Conservation (phyloP, 768 basidiomycete species). For the Chalciporus chontae region DNA sequence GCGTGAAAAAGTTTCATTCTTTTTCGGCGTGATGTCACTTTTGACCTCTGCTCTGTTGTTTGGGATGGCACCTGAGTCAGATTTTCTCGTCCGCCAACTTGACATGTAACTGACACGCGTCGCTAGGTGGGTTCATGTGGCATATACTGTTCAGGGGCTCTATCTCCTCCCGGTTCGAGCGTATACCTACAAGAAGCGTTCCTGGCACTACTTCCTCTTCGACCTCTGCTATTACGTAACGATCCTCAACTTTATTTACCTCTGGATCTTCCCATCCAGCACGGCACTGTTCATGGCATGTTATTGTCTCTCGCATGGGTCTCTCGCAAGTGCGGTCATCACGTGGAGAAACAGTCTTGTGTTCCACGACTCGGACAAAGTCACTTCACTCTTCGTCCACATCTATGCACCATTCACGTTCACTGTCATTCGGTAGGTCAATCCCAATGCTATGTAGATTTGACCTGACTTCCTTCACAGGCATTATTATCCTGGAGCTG, state of each 20-base stretch:
- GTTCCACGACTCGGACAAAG: slow-evolving; percentile 96
- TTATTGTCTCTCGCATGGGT: slow-evolving; percentile 89
- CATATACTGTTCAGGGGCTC: slow-evolving; percentile 74
- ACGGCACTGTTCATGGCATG: slow-evolving; percentile 83
- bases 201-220: slow-evolving; percentile 94
- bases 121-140: slow-evolving; percentile 79
- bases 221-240: slow-evolving; percentile 93
- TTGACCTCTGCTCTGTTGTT: slow-evolving; percentile 83
- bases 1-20: slow-evolving; percentile 85
- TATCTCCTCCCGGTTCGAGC: slow-evolving; percentile 81
- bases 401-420: slow-evolving; percentile 91
- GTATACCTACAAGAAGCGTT: slow-evolving; percentile 87
- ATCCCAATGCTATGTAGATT: neutral
- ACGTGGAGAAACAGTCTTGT: slow-evolving; percentile 99
- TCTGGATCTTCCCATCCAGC: slow-evolving; percentile 85
- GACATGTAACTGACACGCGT: slow-evolving; percentile 10
- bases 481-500: slow-evolving; percentile 83
- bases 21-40: slow-evolving; percentile 89
- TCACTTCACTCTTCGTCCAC: slow-evolving; percentile 93
- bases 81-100: slow-evolving; percentile 1
- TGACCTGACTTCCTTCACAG: slow-evolving; percentile 36
- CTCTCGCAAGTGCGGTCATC: slow-evolving; percentile 90
- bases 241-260: slow-evolving; percentile 84
- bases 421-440: slow-evolving; percentile 77
- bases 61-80: slow-evolving; percentile 82